Conservation (phyloP, 805 yeast genomes). For the Schwanniomyces occidentalis region DNA sequence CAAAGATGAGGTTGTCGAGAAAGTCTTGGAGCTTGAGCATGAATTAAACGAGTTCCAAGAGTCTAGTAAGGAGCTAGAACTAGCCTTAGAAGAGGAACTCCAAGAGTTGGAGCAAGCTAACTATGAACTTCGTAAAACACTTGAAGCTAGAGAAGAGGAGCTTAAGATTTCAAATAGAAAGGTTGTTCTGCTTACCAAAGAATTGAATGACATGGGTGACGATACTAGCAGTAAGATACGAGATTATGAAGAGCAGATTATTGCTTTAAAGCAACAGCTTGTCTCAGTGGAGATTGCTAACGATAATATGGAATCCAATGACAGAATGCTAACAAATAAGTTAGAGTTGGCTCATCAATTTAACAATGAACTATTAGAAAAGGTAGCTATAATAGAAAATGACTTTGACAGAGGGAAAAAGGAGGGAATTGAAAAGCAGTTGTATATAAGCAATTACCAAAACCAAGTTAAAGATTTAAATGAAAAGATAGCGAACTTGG, state of each 20-base stretch:
- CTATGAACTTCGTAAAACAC: conserved; percentile 13
- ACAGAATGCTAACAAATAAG: conserved; percentile 34
- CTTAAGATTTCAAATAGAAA: conserved; percentile 16
- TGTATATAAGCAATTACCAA: conserved; percentile 31
- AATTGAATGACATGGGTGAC: conserved; percentile 19
- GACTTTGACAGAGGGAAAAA: conserved; percentile 34
- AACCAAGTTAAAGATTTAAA: conserved; percentile 25
- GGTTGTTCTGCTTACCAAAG: conserved; percentile 16
- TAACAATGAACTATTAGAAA: conserved; percentile 44
- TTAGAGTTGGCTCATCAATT: conserved; percentile 35
- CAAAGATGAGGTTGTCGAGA: conserved; percentile 22
- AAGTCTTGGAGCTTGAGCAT: conserved; percentile 35
- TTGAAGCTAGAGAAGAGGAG: conserved; percentile 19
- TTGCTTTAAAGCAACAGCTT: conserved; percentile 27
- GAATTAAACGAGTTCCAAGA: conserved; percentile 44
- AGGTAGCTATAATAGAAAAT: conserved; percentile 41
- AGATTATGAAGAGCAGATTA: conserved; percentile 20
- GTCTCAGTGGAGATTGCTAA: conserved; percentile 45
- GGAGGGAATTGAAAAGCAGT: conserved; percentile 22
- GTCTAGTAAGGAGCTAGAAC: conserved; percentile 45
- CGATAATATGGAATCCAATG: conserved; percentile 41
- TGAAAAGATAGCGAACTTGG: conserved; percentile 3
- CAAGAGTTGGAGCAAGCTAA: conserved; percentile 31
- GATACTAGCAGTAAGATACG: conserved; percentile 10
- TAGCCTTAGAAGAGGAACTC: conserved; percentile 45